Evolutionary conservation across 139 green algal genomes (phyloP).

Genomic region (Deuterostichococcus epilithicus): DNA sequence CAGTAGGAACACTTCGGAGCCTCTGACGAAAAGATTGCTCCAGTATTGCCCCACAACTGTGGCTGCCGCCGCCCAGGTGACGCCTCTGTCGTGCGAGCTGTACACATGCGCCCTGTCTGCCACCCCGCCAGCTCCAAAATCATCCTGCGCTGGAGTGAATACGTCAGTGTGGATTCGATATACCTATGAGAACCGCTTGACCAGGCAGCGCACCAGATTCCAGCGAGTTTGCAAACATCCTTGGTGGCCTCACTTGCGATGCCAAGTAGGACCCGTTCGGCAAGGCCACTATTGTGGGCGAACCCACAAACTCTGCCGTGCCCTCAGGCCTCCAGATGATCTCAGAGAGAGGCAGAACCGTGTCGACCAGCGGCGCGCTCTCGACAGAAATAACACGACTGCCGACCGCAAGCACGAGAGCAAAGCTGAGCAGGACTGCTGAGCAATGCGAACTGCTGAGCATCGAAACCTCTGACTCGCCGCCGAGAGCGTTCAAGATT

Average conservation of each 20-base stretch:
- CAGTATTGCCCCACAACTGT: conserved; percentile 8
- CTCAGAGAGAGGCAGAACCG: neutral
- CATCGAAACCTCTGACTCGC: too few relatives aligned
- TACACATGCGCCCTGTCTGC: neutral
- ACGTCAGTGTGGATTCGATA: too few relatives aligned
- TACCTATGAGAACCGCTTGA: too few relatives aligned
- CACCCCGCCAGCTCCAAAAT: neutral
- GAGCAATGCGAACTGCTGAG: too few relatives aligned
- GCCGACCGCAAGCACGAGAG: too few relatives aligned
- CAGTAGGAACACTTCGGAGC: conserved; percentile 11
- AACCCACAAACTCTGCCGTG: conserved; percentile 10
- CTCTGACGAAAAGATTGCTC: conserved; percentile 8
- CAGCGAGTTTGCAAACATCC: too few relatives aligned
- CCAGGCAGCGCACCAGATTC: too few relatives aligned
- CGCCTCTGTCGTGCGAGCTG: neutral
- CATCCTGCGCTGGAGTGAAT: too few relatives aligned
- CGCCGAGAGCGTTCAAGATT: too few relatives aligned
- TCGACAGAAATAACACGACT: too few relatives aligned
- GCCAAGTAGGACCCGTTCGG: neutral
- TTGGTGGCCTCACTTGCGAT: too few relatives aligned
- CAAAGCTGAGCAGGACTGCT: too few relatives aligned
- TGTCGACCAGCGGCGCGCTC: neutral
- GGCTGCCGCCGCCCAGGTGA: neutral
- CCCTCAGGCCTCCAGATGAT: conserved; percentile 1
- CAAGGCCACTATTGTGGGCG: conserved; percentile 6